Conservation (phyloP, 345 rosid genomes). For the Hibiscus trionum region DNA sequence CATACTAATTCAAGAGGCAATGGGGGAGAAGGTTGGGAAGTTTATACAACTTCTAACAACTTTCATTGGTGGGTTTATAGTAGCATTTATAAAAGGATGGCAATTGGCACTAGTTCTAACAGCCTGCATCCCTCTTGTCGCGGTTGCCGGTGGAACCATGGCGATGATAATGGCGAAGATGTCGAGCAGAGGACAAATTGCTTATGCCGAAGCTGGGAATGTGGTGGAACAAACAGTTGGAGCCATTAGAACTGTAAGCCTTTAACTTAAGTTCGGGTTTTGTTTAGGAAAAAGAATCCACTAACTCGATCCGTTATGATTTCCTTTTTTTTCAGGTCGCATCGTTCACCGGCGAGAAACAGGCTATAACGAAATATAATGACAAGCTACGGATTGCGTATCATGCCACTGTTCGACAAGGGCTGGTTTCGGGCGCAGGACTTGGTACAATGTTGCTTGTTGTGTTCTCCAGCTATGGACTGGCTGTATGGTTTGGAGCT, state of each 20-base stretch:
- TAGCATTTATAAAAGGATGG: constrained; percentile 64
- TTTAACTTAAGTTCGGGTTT: not conserved
- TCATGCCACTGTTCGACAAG: constrained; percentile 48
- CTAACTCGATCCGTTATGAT: not conserved
- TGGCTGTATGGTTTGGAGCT: constrained; percentile 73
- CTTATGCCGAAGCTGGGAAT: constrained; percentile 81
- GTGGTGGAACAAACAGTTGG: constrained; percentile 84
- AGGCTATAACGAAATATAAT: constrained; percentile 53
- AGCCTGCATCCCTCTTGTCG: constrained; percentile 56
- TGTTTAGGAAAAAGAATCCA: not conserved
- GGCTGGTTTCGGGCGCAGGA: constrained; percentile 64
- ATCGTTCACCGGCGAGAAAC: constrained; percentile 85
- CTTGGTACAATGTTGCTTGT: constrained; percentile 42
- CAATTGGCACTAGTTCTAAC: constrained; percentile 43
- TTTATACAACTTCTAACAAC: constrained; percentile 53
- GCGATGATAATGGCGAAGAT: constrained; percentile 50
- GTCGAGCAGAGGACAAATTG: constrained; percentile 69
- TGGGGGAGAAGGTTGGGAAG: constrained; percentile 96
- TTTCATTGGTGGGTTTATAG: constrained; percentile 55
- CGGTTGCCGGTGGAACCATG: constrained; percentile 47
- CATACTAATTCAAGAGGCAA: constrained; percentile 79
- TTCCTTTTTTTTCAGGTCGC: constrained; percentile 41
- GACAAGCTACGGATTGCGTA: constrained; percentile 51
- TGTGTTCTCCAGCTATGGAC: constrained; percentile 45
- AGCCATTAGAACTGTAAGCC: constrained; percentile 69